Evolutionary conservation across 2,329 filamentous ascomycete genomes (phyloP).

Genomic region (Claviceps pazoutovae): DNA sequence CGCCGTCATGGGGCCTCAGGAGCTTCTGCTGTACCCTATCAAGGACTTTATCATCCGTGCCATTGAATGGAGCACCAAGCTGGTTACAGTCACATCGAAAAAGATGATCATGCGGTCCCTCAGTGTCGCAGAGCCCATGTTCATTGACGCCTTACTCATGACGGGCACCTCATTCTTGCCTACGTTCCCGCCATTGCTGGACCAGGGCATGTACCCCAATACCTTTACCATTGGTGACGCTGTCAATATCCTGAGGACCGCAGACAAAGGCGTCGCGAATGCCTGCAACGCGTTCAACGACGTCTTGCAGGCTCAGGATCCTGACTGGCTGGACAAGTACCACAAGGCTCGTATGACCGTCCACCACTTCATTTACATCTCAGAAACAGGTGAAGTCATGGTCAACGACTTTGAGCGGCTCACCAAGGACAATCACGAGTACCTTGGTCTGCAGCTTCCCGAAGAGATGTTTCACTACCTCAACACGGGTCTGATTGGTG

Average conservation of each 20-base stretch:
- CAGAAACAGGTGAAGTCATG: constrained; percentile 60
- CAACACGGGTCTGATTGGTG: constrained; percentile 65
- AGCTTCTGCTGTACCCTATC: constrained; percentile 75
- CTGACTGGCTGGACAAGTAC: constrained; percentile 74
- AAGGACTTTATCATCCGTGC: constrained; percentile 55
- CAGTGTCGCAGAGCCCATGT: constrained; percentile 52
- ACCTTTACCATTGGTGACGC: constrained; percentile 57
- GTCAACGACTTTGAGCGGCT: constrained; percentile 60
- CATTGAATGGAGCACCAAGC: constrained; percentile 55
- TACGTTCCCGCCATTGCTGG: constrained; percentile 64
- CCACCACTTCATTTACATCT: constrained; percentile 75
- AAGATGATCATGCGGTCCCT: constrained; percentile 56
- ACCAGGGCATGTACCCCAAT: constrained; percentile 39
- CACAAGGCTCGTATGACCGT: constrained; percentile 74
- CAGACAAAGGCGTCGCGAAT: constrained; percentile 54
- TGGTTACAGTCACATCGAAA: constrained; percentile 50
- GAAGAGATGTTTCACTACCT: constrained; percentile 86
- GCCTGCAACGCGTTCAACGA: constrained; percentile 71
- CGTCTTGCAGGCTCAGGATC: constrained; percentile 54
- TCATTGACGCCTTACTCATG: constrained; percentile 73
- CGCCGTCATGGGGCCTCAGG: constrained; percentile 70
- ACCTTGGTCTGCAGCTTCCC: constrained; percentile 79
- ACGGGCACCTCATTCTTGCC: constrained; percentile 69
- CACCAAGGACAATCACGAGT: constrained; percentile 74
- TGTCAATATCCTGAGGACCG: constrained; percentile 57